phyloP scores from a whole-genome alignment of 1,284 basidiomycete genomes.

The Agroathelia rolfsii region DNA sequence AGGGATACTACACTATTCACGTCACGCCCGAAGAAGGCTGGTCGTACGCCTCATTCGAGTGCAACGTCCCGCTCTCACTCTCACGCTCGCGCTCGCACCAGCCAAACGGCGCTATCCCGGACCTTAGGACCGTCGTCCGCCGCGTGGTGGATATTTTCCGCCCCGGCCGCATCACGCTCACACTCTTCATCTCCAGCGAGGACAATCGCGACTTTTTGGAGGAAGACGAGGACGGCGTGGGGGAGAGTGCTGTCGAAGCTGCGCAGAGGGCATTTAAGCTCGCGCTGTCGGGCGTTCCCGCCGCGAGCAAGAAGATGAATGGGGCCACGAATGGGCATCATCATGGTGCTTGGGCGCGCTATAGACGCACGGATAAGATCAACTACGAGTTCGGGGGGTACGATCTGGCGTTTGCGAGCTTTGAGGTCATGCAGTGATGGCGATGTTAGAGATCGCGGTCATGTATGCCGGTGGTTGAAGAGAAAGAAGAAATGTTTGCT shows the following conservation, averaged over 20 bases:
- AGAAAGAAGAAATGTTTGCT: too few species aligned
- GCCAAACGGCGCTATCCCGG: conserved; percentile 46
- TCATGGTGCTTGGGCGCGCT: conserved; percentile 18
- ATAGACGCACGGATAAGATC: conserved; percentile 88
- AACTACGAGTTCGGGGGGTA: conserved; percentile 97
- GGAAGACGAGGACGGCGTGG: too few species aligned
- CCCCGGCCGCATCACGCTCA: conserved; percentile 81
- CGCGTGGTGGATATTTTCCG: conserved; percentile 91
- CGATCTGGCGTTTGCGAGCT: conserved; percentile 88
- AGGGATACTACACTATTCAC: conserved; percentile 97
- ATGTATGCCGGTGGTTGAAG: too few species aligned
- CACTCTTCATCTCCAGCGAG: conserved; percentile 81
- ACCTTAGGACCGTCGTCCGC: conserved; percentile 72
- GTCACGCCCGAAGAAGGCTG: conserved; percentile 97
- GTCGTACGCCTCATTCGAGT: conserved; percentile 98
- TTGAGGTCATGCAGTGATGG: too few species aligned
- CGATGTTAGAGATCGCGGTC: too few species aligned
- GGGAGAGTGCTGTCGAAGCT: conserved; percentile 48
- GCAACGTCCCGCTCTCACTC: conserved; percentile 84
- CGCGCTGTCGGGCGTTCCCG: conserved; percentile 28
- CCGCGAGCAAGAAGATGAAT: conserved; percentile 4
- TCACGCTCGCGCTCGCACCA: conserved; percentile 27
- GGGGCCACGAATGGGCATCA: conserved; percentile 4
- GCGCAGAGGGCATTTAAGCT: conserved; percentile 62
- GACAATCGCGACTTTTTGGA: conserved; percentile 40